A percentile compares a stretch with the other conserved stretches of the same genome.
Evolutionary conservation across 495 filamentous ascomycete genomes (phyloP).

Genomic region (Tuber umbilicatum): DNA sequence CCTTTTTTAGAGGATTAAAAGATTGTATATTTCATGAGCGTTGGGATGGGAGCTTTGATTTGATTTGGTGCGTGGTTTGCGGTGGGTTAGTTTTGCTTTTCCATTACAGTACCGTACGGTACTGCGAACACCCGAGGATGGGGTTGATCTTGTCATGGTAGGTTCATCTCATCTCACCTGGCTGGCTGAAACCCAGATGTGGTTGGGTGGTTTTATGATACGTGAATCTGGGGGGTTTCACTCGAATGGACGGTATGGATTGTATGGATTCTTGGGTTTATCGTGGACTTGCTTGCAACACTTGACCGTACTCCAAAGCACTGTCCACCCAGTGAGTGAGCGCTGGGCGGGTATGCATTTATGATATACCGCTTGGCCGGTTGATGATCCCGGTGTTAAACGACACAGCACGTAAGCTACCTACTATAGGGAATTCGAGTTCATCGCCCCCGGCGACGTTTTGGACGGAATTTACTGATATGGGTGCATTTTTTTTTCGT

Average conservation of each 20-base stretch:
- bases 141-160: background rate
- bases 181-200: background rate
- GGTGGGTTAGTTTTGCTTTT: background rate
- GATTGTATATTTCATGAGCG: background rate
- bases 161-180: background rate
- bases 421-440: too few species aligned
- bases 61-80: background rate
- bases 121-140: background rate
- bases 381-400: background rate
- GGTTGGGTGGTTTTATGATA: background rate
- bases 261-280: background rate
- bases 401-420: background rate
- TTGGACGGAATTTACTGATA: background rate
- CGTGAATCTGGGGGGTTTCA: background rate
- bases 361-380: background rate
- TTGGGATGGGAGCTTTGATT: background rate
- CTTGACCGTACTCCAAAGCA: too few species aligned
- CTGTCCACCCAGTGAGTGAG: too few species aligned
- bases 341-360: background rate
- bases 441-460: background rate
- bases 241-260: background rate
- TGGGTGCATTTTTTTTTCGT: background rate
- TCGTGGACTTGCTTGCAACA: background rate
- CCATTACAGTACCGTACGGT: too few species aligned
- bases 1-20: background rate